These are phyloP conservation scores for Tuber indicum DNA, from an alignment of 495 filamentous ascomycete species.

Conservation along the genomic window DNA sequence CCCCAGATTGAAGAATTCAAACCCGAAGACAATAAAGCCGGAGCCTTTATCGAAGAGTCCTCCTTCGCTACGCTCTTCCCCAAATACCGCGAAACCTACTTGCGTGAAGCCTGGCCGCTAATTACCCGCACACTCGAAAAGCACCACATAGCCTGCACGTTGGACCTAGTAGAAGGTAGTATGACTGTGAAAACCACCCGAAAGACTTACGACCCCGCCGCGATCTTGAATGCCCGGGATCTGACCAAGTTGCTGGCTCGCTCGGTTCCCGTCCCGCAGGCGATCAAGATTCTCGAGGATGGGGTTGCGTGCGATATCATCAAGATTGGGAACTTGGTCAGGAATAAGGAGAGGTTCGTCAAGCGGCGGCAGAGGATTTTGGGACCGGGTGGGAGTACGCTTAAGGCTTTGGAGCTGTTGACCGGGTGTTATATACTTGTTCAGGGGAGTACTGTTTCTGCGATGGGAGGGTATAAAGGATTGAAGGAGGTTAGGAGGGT, in stretches of 20 bases:
- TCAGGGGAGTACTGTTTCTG: slow-evolving; percentile 90
- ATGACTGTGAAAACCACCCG: slow-evolving; percentile 94
- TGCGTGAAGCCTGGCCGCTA: slow-evolving; percentile 84
- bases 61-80: slow-evolving; percentile 89
- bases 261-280: slow-evolving; percentile 86
- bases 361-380: slow-evolving; percentile 91
- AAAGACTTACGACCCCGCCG: slow-evolving; percentile 89
- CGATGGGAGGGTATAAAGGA: slow-evolving; percentile 86
- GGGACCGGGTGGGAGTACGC: slow-evolving; percentile 72
- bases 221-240: slow-evolving; percentile 90
- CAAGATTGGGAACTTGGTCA: slow-evolving; percentile 79
- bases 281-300: slow-evolving; percentile 90
- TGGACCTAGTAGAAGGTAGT: slow-evolving; percentile 90
- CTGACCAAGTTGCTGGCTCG: slow-evolving; percentile 87
- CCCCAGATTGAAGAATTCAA: slow-evolving; percentile 70
- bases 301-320: slow-evolving; percentile 84
- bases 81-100: slow-evolving; percentile 93
- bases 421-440: slow-evolving; percentile 91
- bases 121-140: slow-evolving; percentile 74
- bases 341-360: slow-evolving; percentile 94
- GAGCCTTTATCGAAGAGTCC: slow-evolving; percentile 86
- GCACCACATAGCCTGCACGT: slow-evolving; percentile 72
- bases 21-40: slow-evolving; percentile 72
- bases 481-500: slow-evolving; percentile 87
- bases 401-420: slow-evolving; percentile 94